A percentile compares a stretch with the other conserved stretches of the same genome.
phyloP scores from a whole-genome alignment of 1,139 yeast species.

The Blastobotrys persicus region DNA sequence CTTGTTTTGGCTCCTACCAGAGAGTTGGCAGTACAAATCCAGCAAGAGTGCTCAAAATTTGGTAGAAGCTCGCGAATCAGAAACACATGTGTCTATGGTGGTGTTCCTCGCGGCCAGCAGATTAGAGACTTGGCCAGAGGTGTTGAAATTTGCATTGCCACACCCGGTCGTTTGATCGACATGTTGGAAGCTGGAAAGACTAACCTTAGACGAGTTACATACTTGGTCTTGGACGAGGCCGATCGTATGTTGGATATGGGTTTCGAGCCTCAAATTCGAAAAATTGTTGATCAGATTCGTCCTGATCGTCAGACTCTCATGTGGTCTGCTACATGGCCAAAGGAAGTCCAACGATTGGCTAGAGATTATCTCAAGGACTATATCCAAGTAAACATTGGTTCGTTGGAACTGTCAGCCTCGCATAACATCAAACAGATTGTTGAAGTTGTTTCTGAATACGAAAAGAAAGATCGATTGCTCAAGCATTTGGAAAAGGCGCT shows the following conservation, averaged over 20 bases:
- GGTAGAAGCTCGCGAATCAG: constrained; percentile 89
- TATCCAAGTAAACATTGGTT: constrained; percentile 95
- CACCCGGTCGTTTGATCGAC: constrained; percentile 98
- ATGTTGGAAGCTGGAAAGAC: constrained; percentile 95
- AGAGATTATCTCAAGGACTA: constrained; percentile 88
- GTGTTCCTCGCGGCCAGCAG: constrained; percentile 98
- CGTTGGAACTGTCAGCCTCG: constrained; percentile 92
- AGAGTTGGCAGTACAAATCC: constrained; percentile 95
- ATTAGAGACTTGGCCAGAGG: constrained; percentile 90
- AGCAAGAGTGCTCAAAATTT: constrained; percentile 68
- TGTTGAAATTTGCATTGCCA: constrained; percentile 89
- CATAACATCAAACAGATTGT: constrained; percentile 93
- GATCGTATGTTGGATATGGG: constrained; percentile 91
- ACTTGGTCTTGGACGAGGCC: constrained; percentile 95
- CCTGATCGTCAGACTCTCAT: constrained; percentile 97
- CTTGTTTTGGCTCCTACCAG: constrained; percentile 97
- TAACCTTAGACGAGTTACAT: constrained; percentile 92
- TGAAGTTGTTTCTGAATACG: constrained; percentile 87
- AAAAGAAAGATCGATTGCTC: constrained; percentile 86
- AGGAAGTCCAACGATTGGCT: constrained; percentile 90
- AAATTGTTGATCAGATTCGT: constrained; percentile 94
- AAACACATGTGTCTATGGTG: constrained; percentile 98
- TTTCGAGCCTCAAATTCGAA: constrained; percentile 93
- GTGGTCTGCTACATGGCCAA: constrained; percentile 99
- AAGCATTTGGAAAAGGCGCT: constrained; percentile 85